phyloP scores from a whole-genome alignment of 2,329 filamentous ascomycete species.

The Nemania diffusa region DNA sequence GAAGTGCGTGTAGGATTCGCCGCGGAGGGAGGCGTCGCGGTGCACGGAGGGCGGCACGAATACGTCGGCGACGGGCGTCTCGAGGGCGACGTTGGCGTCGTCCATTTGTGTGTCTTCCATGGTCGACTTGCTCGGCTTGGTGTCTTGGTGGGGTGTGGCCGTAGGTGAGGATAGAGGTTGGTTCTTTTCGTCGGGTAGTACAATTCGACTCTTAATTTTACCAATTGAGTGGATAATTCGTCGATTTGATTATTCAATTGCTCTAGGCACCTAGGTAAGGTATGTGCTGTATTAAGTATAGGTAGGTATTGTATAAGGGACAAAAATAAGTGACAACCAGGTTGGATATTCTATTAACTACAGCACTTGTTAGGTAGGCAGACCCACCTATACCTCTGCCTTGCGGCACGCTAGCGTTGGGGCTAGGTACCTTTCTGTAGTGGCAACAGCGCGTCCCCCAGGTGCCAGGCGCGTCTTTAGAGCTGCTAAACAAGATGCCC shows the following conservation, averaged over 20 bases:
- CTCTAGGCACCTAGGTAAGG: neutral
- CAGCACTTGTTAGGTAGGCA: no score
- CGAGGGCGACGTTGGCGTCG: constrained; percentile 50
- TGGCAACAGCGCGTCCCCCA: constrained; percentile 33
- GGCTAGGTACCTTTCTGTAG: neutral
- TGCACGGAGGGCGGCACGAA: constrained; percentile 79
- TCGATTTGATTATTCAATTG: neutral
- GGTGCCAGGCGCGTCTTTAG: constrained; percentile 38
- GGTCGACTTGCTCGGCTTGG: neutral
- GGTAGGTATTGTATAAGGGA: neutral
- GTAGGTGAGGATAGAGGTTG: neutral
- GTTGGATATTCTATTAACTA: no score
- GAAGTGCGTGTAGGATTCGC: constrained; percentile 77
- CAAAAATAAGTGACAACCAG: neutral
- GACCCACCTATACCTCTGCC: neutral
- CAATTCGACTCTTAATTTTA: neutral
- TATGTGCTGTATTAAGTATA: neutral
- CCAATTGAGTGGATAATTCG: neutral
- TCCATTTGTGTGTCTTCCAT: constrained; percentile 55
- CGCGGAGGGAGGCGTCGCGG: constrained; percentile 64
- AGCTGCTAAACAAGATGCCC: constrained; percentile 27
- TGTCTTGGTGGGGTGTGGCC: constrained; percentile 6
- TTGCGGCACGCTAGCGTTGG: no score
- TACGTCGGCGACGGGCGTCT: constrained; percentile 49
- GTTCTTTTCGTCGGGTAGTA: constrained; percentile 1